Evolutionary conservation across 2,329 filamentous ascomycete genomes (phyloP), one percentile per base, ranked within the genome.

Genomic region (Cytospora piceicola): DNA sequence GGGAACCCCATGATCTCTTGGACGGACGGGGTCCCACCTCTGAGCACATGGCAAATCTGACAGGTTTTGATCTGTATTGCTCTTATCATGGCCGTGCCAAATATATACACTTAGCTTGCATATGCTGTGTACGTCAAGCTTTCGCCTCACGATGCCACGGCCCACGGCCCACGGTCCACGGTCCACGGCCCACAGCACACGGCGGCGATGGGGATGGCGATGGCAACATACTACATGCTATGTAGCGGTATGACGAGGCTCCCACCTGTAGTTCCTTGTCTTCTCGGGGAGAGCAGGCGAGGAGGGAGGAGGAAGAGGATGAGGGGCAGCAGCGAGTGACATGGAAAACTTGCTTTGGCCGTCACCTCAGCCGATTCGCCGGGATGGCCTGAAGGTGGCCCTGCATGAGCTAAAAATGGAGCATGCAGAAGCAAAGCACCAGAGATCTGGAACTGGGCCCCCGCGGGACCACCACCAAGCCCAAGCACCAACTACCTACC

Each of bases 281-380:
- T 29, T 12, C 11, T 36, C 34, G 34, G 14, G 34, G 34, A 36
- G 34, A 36, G 12, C 12, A 36, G 32, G 32, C 9, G 14, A 12
- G 34, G 39, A 29, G 36, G 29, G 53, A 62, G 52, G 53, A 46
- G 42, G 20, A 20, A 20, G 20, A n/a, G 3, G 42, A 9, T 9
- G 42, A 46, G 42, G 42, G 42, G n/a, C 46, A 49, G 46, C 39
- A 29, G 39, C 15, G 15, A 42, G 32, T 9, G 39, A 42, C 17
- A 42, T 49, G 20, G 61, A 54, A 63, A 63, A 63, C 61, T 57
- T 63, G 61, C 61, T 63, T 57, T 63, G 53, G 32, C 61, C 61
- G 61, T 57, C 61, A 63, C 61, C 39, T n/a, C 61, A 63, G 61
- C 61, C 61, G 53, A 63, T 63, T 57, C 46, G 46, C 11, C n/a